Percentiles rank a stretch among this genome's conserved stretches.
phyloP scores from a whole-genome alignment of 768 basidiomycete species.

The Hygrocybe coccinea region DNA sequence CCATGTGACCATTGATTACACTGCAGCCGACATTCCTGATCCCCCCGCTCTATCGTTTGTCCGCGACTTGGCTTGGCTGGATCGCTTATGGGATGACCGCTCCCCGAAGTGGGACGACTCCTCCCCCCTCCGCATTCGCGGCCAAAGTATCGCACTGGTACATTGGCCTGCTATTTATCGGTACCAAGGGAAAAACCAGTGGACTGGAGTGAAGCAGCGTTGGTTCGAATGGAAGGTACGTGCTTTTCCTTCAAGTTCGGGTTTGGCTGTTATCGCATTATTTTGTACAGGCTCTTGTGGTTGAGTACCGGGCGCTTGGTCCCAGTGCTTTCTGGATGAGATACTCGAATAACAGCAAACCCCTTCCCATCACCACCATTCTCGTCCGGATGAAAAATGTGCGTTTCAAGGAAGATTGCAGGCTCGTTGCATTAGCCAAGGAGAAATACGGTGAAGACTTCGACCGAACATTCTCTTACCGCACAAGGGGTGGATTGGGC shows the following conservation, averaged over 20 bases:
- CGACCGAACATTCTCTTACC: too few relatives aligned
- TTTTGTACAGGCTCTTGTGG: too few relatives aligned
- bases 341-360: too few relatives aligned
- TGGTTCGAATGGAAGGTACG: not conserved
- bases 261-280: too few relatives aligned
- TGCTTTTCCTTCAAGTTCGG: not conserved
- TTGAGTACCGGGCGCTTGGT: too few relatives aligned
- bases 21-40: slow-evolving; percentile 8
- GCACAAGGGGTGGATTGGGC: too few relatives aligned
- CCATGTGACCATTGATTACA: not conserved
- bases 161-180: slow-evolving; percentile 19
- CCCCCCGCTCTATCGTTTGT: slow-evolving; percentile 19
- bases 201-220: not conserved
- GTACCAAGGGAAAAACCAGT: not conserved
- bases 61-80: slow-evolving; percentile 16
- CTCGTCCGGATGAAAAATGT: too few relatives aligned
- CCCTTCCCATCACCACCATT: too few relatives aligned
- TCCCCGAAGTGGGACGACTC: slow-evolving; percentile 14
- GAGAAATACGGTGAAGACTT: too few relatives aligned
- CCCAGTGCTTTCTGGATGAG: too few relatives aligned
- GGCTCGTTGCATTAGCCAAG: too few relatives aligned
- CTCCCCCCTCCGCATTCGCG: slow-evolving; percentile 17
- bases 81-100: slow-evolving; percentile 26
- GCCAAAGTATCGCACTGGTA: slow-evolving; percentile 10
- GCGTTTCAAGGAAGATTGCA: too few relatives aligned